phyloP scores from a whole-genome alignment of 2,329 filamentous ascomycete genomes.

The Lomentospora prolificans region DNA sequence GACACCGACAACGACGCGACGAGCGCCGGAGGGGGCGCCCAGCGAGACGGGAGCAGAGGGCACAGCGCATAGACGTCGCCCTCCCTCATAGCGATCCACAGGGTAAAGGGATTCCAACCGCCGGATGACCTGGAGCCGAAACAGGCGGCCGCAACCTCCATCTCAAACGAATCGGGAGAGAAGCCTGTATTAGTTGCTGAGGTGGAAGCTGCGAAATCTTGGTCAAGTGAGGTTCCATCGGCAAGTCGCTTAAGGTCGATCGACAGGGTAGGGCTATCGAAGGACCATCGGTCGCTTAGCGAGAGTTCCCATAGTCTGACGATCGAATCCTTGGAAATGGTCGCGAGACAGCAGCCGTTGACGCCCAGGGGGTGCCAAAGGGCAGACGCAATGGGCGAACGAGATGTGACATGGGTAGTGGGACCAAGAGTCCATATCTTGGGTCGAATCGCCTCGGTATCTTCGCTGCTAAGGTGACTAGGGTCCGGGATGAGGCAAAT shows the following conservation, averaged over 20 bases:
- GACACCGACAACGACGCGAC: slow-evolving; percentile 76
- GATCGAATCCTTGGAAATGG: slow-evolving; percentile 77
- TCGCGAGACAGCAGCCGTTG: slow-evolving; percentile 72
- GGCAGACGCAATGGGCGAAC: slow-evolving; percentile 68
- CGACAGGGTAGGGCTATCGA: slow-evolving; percentile 71
- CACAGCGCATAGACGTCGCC: slow-evolving; percentile 92
- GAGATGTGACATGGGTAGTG: slow-evolving; percentile 81
- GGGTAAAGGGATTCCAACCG: slow-evolving; percentile 91
- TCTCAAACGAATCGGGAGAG: slow-evolving; percentile 81
- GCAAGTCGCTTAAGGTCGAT: slow-evolving; percentile 84
- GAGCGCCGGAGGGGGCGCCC: slow-evolving; percentile 67
- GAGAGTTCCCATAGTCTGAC: slow-evolving; percentile 88
- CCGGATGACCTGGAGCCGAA: slow-evolving; percentile 61
- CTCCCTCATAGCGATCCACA: slow-evolving; percentile 92
- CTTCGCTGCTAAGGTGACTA: slow-evolving; percentile 61
- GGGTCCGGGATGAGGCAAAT: slow-evolving; percentile 77
- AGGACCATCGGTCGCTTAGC: slow-evolving; percentile 73
- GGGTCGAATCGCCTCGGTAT: slow-evolving; percentile 60
- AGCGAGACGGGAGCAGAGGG: slow-evolving; percentile 77
- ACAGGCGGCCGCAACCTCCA: slow-evolving; percentile 84
- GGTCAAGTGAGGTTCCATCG: slow-evolving; percentile 70
- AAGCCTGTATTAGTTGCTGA: slow-evolving; percentile 71
- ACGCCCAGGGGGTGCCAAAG: slow-evolving; percentile 91
- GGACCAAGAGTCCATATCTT: slow-evolving; percentile 89
- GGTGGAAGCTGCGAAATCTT: slow-evolving; percentile 71